Evolutionary conservation across 176 grass and related monocot genomes (phyloP).

Genomic region (Otatea glauca): DNA sequence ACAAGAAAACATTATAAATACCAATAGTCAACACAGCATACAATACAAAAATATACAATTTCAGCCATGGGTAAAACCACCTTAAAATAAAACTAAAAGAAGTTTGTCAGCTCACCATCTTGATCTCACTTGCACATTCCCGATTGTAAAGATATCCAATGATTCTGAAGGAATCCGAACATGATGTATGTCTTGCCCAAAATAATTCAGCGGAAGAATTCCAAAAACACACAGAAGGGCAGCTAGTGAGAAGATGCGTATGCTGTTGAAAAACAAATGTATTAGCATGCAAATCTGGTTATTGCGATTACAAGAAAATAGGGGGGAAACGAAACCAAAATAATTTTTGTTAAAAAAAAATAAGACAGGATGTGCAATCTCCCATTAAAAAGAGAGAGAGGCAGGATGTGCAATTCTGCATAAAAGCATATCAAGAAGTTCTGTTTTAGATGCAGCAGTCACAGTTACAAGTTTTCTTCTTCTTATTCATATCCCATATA

Average conservation of each 20-base stretch:
- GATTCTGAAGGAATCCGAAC: conserved; percentile 59
- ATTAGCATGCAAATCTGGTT: conserved; percentile 13
- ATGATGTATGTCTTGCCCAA: conserved; percentile 68
- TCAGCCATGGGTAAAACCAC: neutral
- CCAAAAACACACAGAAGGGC: conserved; percentile 79
- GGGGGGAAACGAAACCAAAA: neutral
- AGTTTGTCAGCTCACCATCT: conserved; percentile 64
- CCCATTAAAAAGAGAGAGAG: no score
- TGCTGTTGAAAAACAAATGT: conserved; percentile 56
- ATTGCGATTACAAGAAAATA: neutral
- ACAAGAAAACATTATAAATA: conserved; percentile 24
- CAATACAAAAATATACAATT: conserved; percentile 1
- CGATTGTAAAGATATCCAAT: conserved; percentile 81
- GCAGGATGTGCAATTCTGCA: neutral
- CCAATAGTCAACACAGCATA: neutral
- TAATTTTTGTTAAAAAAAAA: neutral
- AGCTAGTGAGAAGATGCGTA: conserved; percentile 88
- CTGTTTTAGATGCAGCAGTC: neutral
- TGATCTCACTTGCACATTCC: conserved; percentile 64
- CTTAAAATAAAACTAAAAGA: neutral
- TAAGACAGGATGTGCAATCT: neutral
- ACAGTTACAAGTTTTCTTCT: neutral
- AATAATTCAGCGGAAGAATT: conserved; percentile 89
- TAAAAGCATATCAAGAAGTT: neutral
- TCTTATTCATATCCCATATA: neutral